Conservation (phyloP, 768 basidiomycete species). For the Suillus subluteus region DNA sequence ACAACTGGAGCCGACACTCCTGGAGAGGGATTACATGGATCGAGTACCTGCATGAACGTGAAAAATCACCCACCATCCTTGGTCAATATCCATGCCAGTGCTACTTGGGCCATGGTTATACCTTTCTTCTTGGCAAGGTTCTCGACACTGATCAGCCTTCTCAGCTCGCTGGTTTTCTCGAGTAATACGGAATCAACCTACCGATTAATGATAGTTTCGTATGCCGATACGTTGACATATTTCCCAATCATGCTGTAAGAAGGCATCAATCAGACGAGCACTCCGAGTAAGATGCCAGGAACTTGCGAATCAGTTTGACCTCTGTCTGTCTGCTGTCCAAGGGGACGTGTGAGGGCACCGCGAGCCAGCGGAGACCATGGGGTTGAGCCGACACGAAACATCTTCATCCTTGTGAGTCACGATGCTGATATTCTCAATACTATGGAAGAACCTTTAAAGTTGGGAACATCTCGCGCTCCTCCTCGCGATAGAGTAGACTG, state of each 20-base stretch:
- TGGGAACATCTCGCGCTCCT: conserved; percentile 64
- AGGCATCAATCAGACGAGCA: conserved; percentile 11
- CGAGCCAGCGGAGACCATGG: conserved; percentile 49
- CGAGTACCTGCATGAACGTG: neutral
- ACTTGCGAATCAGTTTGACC: conserved; percentile 28
- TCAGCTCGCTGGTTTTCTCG: neutral
- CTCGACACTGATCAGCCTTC: conserved; percentile 35
- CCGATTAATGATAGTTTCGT: conserved; percentile 33
- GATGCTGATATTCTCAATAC: neutral
- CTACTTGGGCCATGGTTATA: conserved; percentile 46
- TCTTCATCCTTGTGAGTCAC: conserved; percentile 22
- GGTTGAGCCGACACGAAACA: conserved; percentile 47
- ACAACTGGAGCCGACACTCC: conserved; percentile 48
- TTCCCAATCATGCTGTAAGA: conserved; percentile 26
- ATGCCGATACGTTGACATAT: conserved; percentile 26
- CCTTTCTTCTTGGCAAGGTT: conserved; percentile 42
- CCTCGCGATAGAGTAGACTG: conserved; percentile 59
- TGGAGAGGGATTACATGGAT: conserved; percentile 10
- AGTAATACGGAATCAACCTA: conserved; percentile 5
- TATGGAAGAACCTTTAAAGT: conserved; percentile 34
- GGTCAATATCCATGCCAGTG: conserved; percentile 43
- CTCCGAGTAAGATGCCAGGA: neutral
- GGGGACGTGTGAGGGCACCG: conserved; percentile 39
- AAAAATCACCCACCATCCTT: conserved; percentile 30
- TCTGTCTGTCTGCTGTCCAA: conserved; percentile 32